These are phyloP conservation scores for Cytospora piceae DNA, from an alignment of 2,329 filamentous ascomycete genomes.

Conservation along the genomic window DNA sequence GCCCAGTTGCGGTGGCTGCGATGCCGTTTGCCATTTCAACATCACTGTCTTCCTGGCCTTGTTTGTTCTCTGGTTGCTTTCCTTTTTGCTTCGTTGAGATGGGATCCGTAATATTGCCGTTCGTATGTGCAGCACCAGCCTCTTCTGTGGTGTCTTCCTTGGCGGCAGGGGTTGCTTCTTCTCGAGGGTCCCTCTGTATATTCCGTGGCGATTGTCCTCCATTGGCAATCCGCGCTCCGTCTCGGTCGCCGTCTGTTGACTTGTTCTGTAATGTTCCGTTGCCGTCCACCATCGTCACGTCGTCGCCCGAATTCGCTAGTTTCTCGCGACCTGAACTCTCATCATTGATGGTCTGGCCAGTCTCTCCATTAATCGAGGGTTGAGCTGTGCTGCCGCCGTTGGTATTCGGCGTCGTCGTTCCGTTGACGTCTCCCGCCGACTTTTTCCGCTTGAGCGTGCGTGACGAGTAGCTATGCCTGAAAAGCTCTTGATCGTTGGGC, in stretches of 20 bases:
- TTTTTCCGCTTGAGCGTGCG: conserved; percentile 38
- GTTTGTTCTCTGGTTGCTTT: conserved; percentile 19
- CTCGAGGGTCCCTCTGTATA: not conserved
- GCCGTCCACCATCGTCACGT: conserved; percentile 34
- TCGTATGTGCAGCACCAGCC: conserved; percentile 16
- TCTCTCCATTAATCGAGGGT: conserved; percentile 31
- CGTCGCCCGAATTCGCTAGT: conserved; percentile 26
- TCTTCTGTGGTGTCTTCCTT: conserved; percentile 3
- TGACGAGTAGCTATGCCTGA: conserved; percentile 51
- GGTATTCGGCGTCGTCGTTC: conserved; percentile 25
- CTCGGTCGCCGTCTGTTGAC: conserved; percentile 12
- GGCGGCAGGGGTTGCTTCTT: not conserved
- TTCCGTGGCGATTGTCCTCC: not conserved
- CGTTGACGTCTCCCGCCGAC: conserved; percentile 16
- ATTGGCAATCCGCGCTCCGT: not conserved
- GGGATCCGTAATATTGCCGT: not conserved
- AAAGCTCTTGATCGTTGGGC: conserved; percentile 59
- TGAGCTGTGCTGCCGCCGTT: conserved; percentile 17
- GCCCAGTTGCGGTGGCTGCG: not conserved
- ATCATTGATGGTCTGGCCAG: not conserved
- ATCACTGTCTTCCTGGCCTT: conserved; percentile 19
- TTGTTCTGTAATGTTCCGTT: conserved; percentile 11
- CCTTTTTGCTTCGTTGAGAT: conserved; percentile 17
- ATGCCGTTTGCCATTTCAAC: conserved; percentile 21
- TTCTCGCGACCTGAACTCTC: not conserved